phyloP scores from a whole-genome alignment of 371 early-diverging fungal genomes.

The Mucor lusitanicus region DNA sequence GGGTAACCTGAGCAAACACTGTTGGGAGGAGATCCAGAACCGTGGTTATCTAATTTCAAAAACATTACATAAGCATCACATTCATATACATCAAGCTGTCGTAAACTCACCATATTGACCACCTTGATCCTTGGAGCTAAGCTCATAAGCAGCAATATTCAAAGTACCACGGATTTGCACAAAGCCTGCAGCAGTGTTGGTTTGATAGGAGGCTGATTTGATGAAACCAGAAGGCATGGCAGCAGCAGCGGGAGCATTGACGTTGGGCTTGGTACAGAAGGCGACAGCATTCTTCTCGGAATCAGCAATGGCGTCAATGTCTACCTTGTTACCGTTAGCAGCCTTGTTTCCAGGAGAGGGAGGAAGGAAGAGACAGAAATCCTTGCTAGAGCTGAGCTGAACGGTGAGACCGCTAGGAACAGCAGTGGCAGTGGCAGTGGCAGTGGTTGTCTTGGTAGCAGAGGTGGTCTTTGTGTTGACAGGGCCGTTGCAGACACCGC shows the following conservation, averaged over 20 bases:
- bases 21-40: conserved; percentile 33
- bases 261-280: conserved; percentile 26
- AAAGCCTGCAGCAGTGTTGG: conserved; percentile 25
- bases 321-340: conserved; percentile 15
- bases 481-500: conserved; percentile 17
- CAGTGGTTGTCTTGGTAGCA: conserved; percentile 7
- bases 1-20: conserved; percentile 39
- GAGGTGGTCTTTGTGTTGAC: conserved; percentile 6
- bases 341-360: conserved; percentile 26
- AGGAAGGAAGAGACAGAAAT: conserved; percentile 50
- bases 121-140: conserved; percentile 44
- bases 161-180: conserved; percentile 52
- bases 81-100: no score
- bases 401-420: conserved; percentile 14
- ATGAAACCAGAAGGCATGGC: conserved; percentile 40
- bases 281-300: conserved; percentile 31
- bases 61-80: no score
- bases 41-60: conserved; percentile 32
- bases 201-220: conserved; percentile 27
- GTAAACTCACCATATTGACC: conserved; percentile 48
- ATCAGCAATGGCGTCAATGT: conserved; percentile 24
- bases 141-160: conserved; percentile 27
- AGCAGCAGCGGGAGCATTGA: conserved; percentile 29
- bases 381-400: conserved; percentile 16
- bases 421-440: background rate